These are phyloP conservation scores for Leccinum longicurvipes DNA, from an alignment of 768 basidiomycete genomes.

Conservation along the genomic window DNA sequence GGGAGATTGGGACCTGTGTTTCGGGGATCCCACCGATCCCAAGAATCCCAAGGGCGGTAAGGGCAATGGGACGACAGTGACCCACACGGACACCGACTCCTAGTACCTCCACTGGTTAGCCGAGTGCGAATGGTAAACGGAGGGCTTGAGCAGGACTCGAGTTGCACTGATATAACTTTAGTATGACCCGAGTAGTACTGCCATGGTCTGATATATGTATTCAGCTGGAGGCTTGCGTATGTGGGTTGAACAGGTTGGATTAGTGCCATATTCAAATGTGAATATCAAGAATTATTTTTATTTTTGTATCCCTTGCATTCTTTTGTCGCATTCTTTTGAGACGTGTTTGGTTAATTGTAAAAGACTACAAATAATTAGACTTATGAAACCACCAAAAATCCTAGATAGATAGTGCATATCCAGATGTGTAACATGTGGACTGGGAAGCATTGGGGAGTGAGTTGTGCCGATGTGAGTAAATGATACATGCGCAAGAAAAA, in stretches of 20 bases:
- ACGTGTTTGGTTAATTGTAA: neutral
- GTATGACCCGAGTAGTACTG: too few relatives aligned
- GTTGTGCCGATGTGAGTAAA: conserved; percentile 11
- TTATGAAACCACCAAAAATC: conserved; percentile 2
- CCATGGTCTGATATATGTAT: too few relatives aligned
- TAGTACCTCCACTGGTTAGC: too few relatives aligned
- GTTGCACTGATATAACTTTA: too few relatives aligned
- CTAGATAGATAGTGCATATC: conserved; percentile 14
- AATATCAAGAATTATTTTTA: too few relatives aligned
- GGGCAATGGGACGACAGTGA: neutral
- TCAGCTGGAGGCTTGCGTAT: too few relatives aligned
- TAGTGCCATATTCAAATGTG: too few relatives aligned
- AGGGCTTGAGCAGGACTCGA: neutral
- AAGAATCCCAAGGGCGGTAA: neutral
- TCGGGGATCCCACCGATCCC: too few relatives aligned
- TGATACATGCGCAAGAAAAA: conserved; percentile 18
- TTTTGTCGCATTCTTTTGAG: too few relatives aligned
- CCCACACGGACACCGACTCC: too few relatives aligned
- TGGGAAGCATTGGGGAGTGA: neutral
- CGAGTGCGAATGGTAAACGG: too few relatives aligned
- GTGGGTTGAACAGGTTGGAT: too few relatives aligned
- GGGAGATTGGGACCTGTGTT: neutral
- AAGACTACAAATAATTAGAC: neutral
- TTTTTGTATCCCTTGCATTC: neutral
- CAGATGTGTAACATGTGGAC: conserved; percentile 11